phyloP scores from a whole-genome alignment of 2,329 filamentous ascomycete genomes.

The Penicillium sp. region DNA sequence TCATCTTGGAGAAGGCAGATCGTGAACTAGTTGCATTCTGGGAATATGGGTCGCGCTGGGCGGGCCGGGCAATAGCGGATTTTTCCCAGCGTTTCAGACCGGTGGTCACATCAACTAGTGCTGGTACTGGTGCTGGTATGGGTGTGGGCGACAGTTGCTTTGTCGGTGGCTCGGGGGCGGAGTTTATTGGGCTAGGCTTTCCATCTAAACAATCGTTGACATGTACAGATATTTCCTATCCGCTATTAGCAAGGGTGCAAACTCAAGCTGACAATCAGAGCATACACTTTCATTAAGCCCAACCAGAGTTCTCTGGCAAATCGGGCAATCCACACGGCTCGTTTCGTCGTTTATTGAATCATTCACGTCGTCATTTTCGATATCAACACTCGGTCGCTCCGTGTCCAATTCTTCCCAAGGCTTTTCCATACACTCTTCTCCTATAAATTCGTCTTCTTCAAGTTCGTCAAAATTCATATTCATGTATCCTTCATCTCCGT shows the following conservation, averaged over 20 bases:
- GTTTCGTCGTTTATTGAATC: constrained; percentile 21
- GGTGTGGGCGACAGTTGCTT: background rate
- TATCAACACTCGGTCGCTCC: constrained; percentile 26
- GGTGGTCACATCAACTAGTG: constrained; percentile 19
- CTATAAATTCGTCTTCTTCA: constrained; percentile 67
- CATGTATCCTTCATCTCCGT: constrained; percentile 53
- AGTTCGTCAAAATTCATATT: constrained; percentile 61
- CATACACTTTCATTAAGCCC: constrained; percentile 57
- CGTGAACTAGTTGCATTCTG: constrained; percentile 47
- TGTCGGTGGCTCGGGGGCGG: background rate
- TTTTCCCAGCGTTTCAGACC: constrained; percentile 64
- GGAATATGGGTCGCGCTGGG: constrained; percentile 78
- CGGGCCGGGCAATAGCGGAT: constrained; percentile 73
- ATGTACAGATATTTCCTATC: constrained; percentile 75
- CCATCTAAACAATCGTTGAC: constrained; percentile 94
- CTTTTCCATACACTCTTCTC: constrained; percentile 67
- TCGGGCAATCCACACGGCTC: constrained; percentile 64
- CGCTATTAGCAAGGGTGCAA: constrained; percentile 20
- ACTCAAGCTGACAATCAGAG: background rate
- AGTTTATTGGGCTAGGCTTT: constrained; percentile 65
- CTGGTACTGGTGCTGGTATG: constrained; percentile 11
- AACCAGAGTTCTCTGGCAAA: constrained; percentile 70
- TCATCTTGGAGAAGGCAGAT: constrained; percentile 89
- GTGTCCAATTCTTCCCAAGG: constrained; percentile 60
- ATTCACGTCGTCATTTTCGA: constrained; percentile 29